Percentiles rank a stretch among this genome's conserved stretches.
Evolutionary conservation across 2,329 filamentous ascomycete genomes (phyloP).

Genomic region (Tolypocladium capitatum): DNA sequence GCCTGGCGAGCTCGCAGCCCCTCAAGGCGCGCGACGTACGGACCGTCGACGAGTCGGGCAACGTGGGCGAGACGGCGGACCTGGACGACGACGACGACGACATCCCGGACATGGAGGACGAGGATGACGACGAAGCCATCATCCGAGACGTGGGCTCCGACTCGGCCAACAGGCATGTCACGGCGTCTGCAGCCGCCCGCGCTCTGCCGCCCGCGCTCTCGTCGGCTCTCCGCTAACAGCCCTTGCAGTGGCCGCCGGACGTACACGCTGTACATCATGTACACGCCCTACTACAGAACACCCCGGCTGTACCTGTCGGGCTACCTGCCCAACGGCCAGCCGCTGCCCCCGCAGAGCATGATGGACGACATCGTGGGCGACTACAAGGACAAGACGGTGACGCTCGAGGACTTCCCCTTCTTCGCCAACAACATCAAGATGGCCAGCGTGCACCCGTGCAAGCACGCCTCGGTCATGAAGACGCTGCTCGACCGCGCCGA

Average conservation of each 20-base stretch:
- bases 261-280: slow-evolving; percentile 98
- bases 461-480: slow-evolving; percentile 97
- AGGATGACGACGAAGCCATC: slow-evolving; percentile 93
- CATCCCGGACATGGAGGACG: slow-evolving; percentile 97
- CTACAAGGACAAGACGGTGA: slow-evolving; percentile 98
- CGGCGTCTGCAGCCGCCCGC: neutral
- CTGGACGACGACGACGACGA: slow-evolving; percentile 70
- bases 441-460: slow-evolving; percentile 93
- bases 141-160: slow-evolving; percentile 57
- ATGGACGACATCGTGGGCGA: slow-evolving; percentile 95
- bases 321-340: slow-evolving; percentile 67
- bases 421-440: slow-evolving; percentile 88
- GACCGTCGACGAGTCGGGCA: slow-evolving; percentile 80
- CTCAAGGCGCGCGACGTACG: slow-evolving; percentile 68
- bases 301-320: slow-evolving; percentile 91
- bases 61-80: slow-evolving; percentile 61
- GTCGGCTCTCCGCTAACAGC: neutral
- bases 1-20: slow-evolving; percentile 60
- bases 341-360: slow-evolving; percentile 72
- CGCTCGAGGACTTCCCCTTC: slow-evolving; percentile 93
- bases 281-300: slow-evolving; percentile 91
- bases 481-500: slow-evolving; percentile 90
- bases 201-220: too few relatives aligned
- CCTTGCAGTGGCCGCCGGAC: slow-evolving; percentile 62
- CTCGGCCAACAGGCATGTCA: slow-evolving; percentile 30